phyloP scores from a whole-genome alignment of 2,329 filamentous ascomycete genomes.

The Lachnellula hyalina region DNA sequence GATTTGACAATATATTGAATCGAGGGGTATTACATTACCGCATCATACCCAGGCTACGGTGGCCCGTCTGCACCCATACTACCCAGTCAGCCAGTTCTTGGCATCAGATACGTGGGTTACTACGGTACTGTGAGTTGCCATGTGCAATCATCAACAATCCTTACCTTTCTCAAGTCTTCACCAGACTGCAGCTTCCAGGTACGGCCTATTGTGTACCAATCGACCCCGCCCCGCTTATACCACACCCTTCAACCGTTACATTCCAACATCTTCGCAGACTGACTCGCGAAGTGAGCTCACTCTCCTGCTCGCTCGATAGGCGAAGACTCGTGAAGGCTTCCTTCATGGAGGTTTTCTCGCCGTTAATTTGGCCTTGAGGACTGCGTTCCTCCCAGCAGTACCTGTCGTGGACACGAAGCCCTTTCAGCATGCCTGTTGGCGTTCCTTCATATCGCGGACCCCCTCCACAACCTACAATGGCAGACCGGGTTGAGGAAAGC shows the following conservation, averaged over 20 bases:
- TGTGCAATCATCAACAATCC: neutral
- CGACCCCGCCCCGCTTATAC: neutral
- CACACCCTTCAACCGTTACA: constrained; percentile 1
- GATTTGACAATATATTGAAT: too few relatives aligned
- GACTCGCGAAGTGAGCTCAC: neutral
- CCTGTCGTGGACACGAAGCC: constrained; percentile 5
- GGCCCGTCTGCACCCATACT: too few relatives aligned
- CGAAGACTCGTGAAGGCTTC: neutral
- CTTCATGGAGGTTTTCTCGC: constrained; percentile 12
- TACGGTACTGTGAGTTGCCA: neutral
- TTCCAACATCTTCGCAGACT: constrained; percentile 1
- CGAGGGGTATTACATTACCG: too few relatives aligned
- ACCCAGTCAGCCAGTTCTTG: neutral
- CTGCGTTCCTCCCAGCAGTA: constrained; percentile 10
- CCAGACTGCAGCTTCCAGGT: neutral
- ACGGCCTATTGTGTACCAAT: neutral
- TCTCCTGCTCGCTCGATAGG: neutral
- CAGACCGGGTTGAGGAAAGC: constrained; percentile 8
- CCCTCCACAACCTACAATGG: neutral
- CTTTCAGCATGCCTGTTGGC: constrained; percentile 4
- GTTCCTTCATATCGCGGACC: neutral
- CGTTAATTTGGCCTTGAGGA: constrained; percentile 13
- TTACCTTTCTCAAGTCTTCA: neutral
- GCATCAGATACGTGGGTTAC: neutral
- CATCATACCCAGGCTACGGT: too few relatives aligned